Percentiles rank a stretch among this genome's conserved stretches.
phyloP scores from a whole-genome alignment of 257 asterid species.

The Sherardia arvensis region DNA sequence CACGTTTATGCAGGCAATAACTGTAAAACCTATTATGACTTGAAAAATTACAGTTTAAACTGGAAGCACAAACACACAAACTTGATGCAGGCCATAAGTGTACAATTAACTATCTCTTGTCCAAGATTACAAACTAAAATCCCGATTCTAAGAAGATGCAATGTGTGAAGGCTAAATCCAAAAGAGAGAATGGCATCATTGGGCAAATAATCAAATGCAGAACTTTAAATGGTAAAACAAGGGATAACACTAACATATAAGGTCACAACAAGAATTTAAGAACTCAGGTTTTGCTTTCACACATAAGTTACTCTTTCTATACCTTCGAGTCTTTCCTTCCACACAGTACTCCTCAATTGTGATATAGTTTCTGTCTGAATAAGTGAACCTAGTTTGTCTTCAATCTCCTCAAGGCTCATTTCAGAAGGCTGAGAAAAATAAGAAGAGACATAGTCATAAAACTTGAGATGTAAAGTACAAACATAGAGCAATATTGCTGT shows the following conservation, averaged over 20 bases:
- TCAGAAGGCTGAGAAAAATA: conserved; percentile 63
- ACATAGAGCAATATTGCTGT: background rate
- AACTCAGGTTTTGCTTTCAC: background rate
- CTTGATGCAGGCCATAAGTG: too few relatives aligned
- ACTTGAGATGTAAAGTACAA: background rate
- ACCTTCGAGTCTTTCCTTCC: conserved; percentile 99
- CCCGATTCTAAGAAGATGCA: background rate
- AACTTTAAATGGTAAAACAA: background rate
- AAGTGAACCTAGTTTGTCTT: conserved; percentile 79
- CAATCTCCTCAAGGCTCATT: conserved; percentile 97
- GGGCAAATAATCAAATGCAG: too few relatives aligned
- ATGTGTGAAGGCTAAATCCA: background rate
- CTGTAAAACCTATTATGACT: background rate
- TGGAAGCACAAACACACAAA: background rate
- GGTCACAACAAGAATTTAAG: background rate
- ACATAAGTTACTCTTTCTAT: background rate
- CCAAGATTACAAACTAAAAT: too few relatives aligned
- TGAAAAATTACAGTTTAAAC: background rate
- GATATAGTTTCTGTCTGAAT: conserved; percentile 69
- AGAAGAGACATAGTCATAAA: conserved; percentile 8
- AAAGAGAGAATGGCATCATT: background rate
- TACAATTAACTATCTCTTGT: too few relatives aligned
- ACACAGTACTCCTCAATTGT: conserved; percentile 80
- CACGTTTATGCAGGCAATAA: background rate
- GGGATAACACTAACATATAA: background rate